Percentiles rank a stretch among this genome's conserved stretches.
phyloP scores from a whole-genome alignment of 257 asterid species.

The Nicotiana undulata region DNA sequence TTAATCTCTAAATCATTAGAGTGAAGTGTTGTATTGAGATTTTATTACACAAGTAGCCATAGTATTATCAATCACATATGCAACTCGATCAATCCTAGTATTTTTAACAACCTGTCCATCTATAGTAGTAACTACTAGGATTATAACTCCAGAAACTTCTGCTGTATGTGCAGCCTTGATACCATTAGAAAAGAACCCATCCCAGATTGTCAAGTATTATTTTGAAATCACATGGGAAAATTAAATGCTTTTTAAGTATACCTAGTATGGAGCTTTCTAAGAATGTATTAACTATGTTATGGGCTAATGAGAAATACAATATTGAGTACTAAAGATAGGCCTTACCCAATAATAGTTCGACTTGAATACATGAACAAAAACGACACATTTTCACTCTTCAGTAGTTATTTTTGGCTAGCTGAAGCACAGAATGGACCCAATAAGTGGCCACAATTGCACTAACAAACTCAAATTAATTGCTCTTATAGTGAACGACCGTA shows the following conservation, averaged over 20 bases:
- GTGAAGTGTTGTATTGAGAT: no score
- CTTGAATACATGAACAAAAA: neutral
- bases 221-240: neutral
- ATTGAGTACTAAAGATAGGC: neutral
- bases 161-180: no score
- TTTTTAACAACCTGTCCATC: slow-evolving; percentile 26
- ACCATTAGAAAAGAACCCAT: neutral
- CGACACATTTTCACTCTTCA: neutral
- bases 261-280: neutral
- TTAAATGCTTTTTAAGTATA: neutral
- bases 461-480: neutral
- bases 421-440: neutral
- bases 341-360: neutral
- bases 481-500: neutral
- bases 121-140: neutral
- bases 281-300: neutral
- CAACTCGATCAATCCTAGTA: no score
- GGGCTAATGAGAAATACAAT: neutral
- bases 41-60: no score
- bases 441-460: neutral
- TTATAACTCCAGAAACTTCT: no score
- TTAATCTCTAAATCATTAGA: slow-evolving; percentile 37
- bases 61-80: no score
- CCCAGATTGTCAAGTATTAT: neutral
- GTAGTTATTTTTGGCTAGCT: neutral